phyloP scores from a whole-genome alignment of 2,329 filamentous ascomycete genomes.

The Fonsecaea pedrosoi region DNA sequence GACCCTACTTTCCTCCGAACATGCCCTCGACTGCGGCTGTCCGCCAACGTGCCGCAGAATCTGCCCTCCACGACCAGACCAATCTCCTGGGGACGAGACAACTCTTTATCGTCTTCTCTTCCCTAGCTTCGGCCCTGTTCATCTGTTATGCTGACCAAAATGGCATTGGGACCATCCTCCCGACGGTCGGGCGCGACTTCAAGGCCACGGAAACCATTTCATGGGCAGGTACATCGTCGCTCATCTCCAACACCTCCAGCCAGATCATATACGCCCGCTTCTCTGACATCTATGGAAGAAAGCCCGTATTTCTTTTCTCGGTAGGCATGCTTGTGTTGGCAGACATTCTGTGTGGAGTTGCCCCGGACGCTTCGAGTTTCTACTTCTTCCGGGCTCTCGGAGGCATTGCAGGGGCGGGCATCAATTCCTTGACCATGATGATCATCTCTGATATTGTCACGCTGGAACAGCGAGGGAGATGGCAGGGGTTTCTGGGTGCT shows the following conservation, averaged over 20 bases:
- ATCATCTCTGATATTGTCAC: conserved; percentile 67
- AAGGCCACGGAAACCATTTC: conserved; percentile 42
- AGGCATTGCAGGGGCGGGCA: conserved; percentile 67
- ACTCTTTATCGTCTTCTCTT: conserved; percentile 54
- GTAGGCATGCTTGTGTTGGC: conserved; percentile 61
- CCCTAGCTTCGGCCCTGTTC: conserved; percentile 60
- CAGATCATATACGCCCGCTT: conserved; percentile 69
- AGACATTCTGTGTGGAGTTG: conserved; percentile 66
- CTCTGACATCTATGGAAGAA: conserved; percentile 67
- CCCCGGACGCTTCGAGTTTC: conserved; percentile 62
- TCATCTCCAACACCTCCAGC: conserved; percentile 58
- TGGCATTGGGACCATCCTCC: conserved; percentile 61
- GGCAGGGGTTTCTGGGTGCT: conserved; percentile 43
- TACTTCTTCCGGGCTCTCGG: conserved; percentile 67
- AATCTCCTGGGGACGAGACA: conserved; percentile 15
- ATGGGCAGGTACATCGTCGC: conserved; percentile 24
- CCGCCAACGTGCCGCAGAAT: conserved; percentile 18
- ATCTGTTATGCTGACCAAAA: conserved; percentile 66
- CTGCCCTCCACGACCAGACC: conserved; percentile 24
- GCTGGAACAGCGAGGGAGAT: conserved; percentile 65
- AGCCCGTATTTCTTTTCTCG: conserved; percentile 62
- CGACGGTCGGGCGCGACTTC: conserved; percentile 59
- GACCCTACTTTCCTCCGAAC: not conserved
- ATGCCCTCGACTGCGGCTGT: conserved; percentile 13
- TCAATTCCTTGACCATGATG: conserved; percentile 66